phyloP scores from a whole-genome alignment of 768 basidiomycete genomes.

The Neoboletus subvelutipes region DNA sequence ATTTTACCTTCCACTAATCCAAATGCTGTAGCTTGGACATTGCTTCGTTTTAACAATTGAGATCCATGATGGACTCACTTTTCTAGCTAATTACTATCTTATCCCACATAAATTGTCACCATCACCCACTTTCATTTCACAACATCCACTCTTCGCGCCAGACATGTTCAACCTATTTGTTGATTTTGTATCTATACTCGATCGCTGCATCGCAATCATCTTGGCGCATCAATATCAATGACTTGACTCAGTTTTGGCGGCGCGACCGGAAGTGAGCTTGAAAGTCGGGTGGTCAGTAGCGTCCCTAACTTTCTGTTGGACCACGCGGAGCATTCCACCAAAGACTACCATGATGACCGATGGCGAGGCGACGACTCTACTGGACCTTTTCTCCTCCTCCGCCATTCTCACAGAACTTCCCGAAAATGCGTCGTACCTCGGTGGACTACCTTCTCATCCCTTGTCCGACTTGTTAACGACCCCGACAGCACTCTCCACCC shows the following conservation, averaged over 20 bases:
- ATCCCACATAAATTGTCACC: not conserved
- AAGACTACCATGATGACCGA: slow-evolving; percentile 21
- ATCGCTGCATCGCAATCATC: not conserved
- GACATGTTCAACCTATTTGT: not conserved
- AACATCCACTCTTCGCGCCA: not conserved
- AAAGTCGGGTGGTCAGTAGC: not conserved
- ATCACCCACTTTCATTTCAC: not conserved
- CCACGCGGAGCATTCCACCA: not conserved
- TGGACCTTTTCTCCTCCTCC: slow-evolving; percentile 28
- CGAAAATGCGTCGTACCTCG: slow-evolving; percentile 52
- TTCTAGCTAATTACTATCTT: not conserved
- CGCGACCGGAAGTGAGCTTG: not conserved
- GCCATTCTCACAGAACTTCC: slow-evolving; percentile 13
- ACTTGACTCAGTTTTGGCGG: not conserved
- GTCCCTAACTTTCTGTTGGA: not conserved
- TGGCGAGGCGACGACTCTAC: slow-evolving; percentile 24
- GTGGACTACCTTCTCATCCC: slow-evolving; percentile 61
- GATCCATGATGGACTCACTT: not conserved
- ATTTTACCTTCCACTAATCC: slow-evolving; percentile 8
- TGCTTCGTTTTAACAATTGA: not conserved
- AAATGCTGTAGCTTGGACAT: slow-evolving; percentile 19
- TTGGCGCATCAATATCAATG: not conserved
- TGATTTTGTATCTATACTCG: slow-evolving; percentile 18
- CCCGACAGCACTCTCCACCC: slow-evolving; percentile 75
- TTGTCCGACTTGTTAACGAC: slow-evolving; percentile 70